Evolutionary conservation across 495 filamentous ascomycete species (phyloP).

Genomic region (Neurospora sp.): DNA sequence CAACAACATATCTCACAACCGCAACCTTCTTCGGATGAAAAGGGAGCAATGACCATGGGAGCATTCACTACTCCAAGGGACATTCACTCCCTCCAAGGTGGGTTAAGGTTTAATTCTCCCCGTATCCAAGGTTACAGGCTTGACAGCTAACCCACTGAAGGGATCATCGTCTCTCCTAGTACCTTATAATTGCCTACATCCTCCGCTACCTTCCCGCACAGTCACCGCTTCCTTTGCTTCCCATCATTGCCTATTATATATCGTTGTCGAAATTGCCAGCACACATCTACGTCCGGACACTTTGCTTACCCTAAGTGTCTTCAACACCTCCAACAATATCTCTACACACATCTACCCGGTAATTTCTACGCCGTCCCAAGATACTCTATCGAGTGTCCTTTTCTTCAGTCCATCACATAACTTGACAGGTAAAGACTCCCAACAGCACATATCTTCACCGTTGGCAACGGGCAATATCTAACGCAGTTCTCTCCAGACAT

Average conservation of each 20-base stretch:
- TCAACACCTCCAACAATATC: not conserved
- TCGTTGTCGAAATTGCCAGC: not conserved
- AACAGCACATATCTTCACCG: not conserved
- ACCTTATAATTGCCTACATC: not conserved
- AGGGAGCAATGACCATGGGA: not conserved
- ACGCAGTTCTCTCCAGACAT: not conserved
- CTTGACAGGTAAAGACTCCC: not conserved
- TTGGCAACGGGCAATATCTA: not conserved
- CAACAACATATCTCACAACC: not conserved
- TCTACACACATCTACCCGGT: not conserved
- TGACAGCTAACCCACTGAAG: not conserved
- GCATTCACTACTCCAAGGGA: not conserved
- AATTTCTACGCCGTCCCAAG: not conserved
- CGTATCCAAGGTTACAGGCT: not conserved
- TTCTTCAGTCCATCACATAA: not conserved
- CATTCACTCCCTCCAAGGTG: not conserved
- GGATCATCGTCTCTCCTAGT: not conserved
- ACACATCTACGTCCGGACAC: not conserved
- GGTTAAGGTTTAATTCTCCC: not conserved
- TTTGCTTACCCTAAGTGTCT: not conserved
- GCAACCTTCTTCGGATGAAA: not conserved
- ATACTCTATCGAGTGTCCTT: not conserved
- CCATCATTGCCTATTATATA: not conserved
- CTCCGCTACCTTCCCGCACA: not conserved
- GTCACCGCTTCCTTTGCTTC: not conserved